Percentiles rank a stretch among this genome's conserved stretches.
Evolutionary conservation across 768 basidiomycete species (phyloP).

Genomic region (Hypsizygus marmoreus): DNA sequence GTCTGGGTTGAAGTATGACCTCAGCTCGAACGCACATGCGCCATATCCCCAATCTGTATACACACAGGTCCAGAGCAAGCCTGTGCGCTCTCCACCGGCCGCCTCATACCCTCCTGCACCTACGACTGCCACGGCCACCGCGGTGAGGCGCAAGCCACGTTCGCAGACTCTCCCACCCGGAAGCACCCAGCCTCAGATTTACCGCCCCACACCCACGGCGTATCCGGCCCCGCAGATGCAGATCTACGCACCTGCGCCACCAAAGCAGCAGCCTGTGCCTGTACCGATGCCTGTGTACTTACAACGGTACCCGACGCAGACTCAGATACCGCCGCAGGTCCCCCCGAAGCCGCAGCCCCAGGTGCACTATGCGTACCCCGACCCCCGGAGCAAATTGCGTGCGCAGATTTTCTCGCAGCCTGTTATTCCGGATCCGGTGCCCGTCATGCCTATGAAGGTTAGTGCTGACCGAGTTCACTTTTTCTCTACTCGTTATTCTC

Average conservation of each 20-base stretch:
- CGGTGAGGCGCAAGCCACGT: not conserved
- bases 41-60: not conserved
- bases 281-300: too few species aligned
- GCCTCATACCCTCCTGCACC: not conserved
- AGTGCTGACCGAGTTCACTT: too few species aligned
- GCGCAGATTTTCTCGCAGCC: not conserved
- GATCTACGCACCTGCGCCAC: not conserved
- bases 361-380: not conserved
- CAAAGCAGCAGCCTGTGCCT: too few species aligned
- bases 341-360: slow-evolving; percentile 10
- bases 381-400: not conserved
- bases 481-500: too few species aligned
- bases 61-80: too few species aligned
- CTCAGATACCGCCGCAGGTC: slow-evolving; percentile 5
- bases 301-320: too few species aligned
- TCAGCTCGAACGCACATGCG: not conserved
- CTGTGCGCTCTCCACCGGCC: not conserved
- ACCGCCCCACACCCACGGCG: slow-evolving; percentile 1
- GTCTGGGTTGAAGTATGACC: not conserved
- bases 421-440: slow-evolving; percentile 5
- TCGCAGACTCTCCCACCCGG: not conserved
- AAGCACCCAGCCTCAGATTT: slow-evolving; percentile 2
- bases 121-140: not conserved
- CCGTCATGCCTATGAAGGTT: too few species aligned
- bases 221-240: not conserved